Conservation (phyloP, 83 land plant genomes). For the Isoetes engelmannii region DNA sequence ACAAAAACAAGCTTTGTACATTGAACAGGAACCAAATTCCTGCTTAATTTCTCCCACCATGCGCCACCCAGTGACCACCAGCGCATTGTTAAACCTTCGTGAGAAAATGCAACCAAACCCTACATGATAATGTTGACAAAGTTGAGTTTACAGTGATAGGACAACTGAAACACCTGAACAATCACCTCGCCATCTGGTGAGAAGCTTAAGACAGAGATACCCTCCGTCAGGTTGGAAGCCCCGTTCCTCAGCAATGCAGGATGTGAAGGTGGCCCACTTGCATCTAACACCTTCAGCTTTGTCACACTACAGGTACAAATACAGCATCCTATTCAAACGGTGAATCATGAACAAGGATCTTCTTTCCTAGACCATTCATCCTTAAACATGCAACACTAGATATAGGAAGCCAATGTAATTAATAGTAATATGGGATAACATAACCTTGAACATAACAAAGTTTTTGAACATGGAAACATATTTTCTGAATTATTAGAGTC, state of each 20-base stretch:
- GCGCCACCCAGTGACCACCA: constrained; percentile 92
- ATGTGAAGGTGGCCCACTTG: constrained; percentile 89
- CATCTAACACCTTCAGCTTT: constrained; percentile 75
- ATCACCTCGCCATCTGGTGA: constrained; percentile 90
- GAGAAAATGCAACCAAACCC: constrained; percentile 93
- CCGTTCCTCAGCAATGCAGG: constrained; percentile 50
- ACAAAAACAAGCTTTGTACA: constrained; percentile 84
- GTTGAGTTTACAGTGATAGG: not conserved
- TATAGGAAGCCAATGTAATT: no score
- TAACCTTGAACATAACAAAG: not conserved
- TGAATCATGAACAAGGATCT: not conserved
- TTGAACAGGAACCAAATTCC: constrained; percentile 60
- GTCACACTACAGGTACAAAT: constrained; percentile 43
- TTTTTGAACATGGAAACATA: not conserved
- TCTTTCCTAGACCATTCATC: no score
- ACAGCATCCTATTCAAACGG: not conserved
- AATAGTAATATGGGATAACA: no score
- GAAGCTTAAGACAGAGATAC: constrained; percentile 70
- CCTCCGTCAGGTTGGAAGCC: constrained; percentile 28
- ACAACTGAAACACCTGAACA: constrained; percentile 3
- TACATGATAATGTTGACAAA: constrained; percentile 22
- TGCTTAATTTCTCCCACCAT: constrained; percentile 89
- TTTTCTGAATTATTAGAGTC: no score
- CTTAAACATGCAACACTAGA: no score
- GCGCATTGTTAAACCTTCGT: constrained; percentile 74